Conservation (phyloP, 257 asterid genomes). For the Solanum virginianum region DNA sequence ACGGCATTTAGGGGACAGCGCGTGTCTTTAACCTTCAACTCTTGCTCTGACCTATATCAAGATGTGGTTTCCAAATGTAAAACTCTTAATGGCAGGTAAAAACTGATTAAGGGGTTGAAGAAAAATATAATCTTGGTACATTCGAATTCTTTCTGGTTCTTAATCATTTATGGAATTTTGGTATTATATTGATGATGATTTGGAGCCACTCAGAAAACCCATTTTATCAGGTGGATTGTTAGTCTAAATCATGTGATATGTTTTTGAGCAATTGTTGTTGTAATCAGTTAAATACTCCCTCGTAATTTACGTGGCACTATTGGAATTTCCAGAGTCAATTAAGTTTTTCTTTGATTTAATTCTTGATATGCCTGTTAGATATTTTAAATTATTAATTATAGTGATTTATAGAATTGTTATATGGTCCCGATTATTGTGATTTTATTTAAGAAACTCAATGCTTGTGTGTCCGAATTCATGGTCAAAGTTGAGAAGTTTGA, state of each 20-base stretch:
- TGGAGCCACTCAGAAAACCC: no score
- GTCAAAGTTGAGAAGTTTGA: neutral
- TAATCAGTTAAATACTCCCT: neutral
- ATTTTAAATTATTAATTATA: no score
- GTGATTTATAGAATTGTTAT: neutral
- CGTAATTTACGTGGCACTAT: no score
- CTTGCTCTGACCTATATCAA: slow-evolving; percentile 42
- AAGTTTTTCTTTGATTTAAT: neutral
- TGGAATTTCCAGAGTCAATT: neutral
- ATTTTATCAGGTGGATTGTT: neutral
- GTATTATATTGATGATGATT: neutral
- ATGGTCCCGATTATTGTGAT: no score
- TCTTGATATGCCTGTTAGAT: neutral
- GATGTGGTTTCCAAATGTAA: slow-evolving; percentile 59
- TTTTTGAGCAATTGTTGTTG: neutral
- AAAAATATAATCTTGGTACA: neutral
- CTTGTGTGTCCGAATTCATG: neutral
- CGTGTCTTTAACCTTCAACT: slow-evolving; percentile 40
- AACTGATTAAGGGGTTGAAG: neutral
- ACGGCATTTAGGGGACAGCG: slow-evolving; percentile 68
- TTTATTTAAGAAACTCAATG: neutral
- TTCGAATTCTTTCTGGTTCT: neutral
- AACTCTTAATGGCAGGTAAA: slow-evolving; percentile 65
- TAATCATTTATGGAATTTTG: neutral
- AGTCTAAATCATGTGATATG: neutral